Base-by-base conservation (phyloP, 306 rosid species). In the Cucurbita maxima region DNA sequence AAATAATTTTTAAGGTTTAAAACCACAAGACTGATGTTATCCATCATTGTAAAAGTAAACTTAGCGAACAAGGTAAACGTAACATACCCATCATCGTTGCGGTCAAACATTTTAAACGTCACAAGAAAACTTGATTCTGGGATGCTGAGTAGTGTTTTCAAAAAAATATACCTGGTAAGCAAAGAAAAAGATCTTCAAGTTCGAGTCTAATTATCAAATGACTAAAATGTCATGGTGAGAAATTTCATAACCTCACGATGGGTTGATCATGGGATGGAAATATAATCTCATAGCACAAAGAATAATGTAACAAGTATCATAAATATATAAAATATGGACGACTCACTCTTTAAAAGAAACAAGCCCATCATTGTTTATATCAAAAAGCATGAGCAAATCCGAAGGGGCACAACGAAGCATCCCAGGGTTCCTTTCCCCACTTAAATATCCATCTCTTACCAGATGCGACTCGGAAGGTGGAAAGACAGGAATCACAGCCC, bases 381-480 rank as follows among this genome's bases (percentile, higher is more conserved):
- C 99, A 75, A 94, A 94, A 73, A 94, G 92, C 97, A 94, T 87
- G 75, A 94, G 89, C 79, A 91, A 80, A 4, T 86, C 82, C 3
- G 97, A 91, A 53, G 91, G 85, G 19, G 83, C 76, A 80, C 99
- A 91, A 5, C 71, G 82, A 64, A 94, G 78, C 71, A 89, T 88
- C 18, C 99, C 92, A 25, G 97, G 90, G 48, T 77, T 89, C 81
- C 96, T 85, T 85, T 94, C 99, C 76, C 99, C 97, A 79, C 12
- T 67, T 83, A 94, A 76, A 85, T 81, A 85, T 76, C 99, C 99
- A 43, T 89, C 95, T 91, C 96, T 89, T 50, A 94, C 97, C 80
- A 85, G 89, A 78, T 88, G 77, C 66, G 97, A 94, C 79, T 91
- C 99, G 19, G 99, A 90, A 60, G 97, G 99, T 62, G 97, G 99